These are phyloP conservation scores for Lophium mytilinum DNA, from an alignment of 495 filamentous ascomycete genomes.

Conservation along the genomic window DNA sequence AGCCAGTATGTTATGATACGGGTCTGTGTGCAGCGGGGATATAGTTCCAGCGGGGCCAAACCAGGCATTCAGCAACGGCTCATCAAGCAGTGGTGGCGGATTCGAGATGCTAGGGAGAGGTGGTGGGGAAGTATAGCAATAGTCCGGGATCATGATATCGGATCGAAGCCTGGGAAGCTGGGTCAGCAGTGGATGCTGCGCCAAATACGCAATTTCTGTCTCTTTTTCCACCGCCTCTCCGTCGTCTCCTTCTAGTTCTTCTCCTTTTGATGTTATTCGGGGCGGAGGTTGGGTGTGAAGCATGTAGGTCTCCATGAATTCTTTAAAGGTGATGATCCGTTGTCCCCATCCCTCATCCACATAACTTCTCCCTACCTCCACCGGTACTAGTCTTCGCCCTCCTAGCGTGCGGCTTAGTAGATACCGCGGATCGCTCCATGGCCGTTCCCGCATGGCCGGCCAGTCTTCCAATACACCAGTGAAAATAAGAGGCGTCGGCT, in stretches of 20 bases:
- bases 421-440: slow-evolving; percentile 69
- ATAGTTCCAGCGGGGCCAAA: slow-evolving; percentile 83
- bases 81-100: slow-evolving; percentile 32
- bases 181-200: slow-evolving; percentile 78
- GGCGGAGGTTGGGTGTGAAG: slow-evolving; percentile 7
- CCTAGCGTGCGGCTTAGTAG: slow-evolving; percentile 65
- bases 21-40: slow-evolving; percentile 87
- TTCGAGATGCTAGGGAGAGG: slow-evolving; percentile 23
- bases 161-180: slow-evolving; percentile 71
- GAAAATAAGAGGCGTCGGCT: slow-evolving; percentile 61
- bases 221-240: not conserved
- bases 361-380: slow-evolving; percentile 87
- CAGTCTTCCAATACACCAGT: slow-evolving; percentile 56
- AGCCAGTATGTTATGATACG: slow-evolving; percentile 84
- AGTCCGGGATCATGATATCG: slow-evolving; percentile 78
- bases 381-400: slow-evolving; percentile 72
- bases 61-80: slow-evolving; percentile 65
- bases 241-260: not conserved
- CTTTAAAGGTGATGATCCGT: slow-evolving; percentile 63
- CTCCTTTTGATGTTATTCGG: not conserved
- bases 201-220: slow-evolving; percentile 57
- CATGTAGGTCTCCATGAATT: slow-evolving; percentile 61
- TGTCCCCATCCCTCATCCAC: slow-evolving; percentile 84
- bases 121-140: slow-evolving; percentile 65
- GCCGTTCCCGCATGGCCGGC: slow-evolving; percentile 60